Percentiles rank a stretch among this genome's conserved stretches.
phyloP scores from a whole-genome alignment of 306 rosid genomes.

The Trichosanthes cucumerina region DNA sequence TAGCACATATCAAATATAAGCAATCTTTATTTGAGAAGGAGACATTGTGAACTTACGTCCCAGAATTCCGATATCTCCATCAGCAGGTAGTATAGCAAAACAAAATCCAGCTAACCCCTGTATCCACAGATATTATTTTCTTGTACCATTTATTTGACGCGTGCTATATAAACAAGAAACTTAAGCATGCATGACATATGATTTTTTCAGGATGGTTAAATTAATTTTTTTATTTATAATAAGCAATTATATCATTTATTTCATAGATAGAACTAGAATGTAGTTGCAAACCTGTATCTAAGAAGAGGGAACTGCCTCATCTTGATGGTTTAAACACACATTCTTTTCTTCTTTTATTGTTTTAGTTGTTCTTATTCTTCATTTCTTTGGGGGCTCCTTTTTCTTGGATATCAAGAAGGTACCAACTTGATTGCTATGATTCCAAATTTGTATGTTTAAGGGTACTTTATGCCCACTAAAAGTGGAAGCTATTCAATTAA shows the following conservation, averaged over 20 bases:
- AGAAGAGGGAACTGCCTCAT: not conserved
- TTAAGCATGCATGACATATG: not conserved
- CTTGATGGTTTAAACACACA: not conserved
- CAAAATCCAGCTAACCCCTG: conserved; percentile 76
- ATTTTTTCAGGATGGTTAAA: not conserved
- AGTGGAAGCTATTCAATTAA: not conserved
- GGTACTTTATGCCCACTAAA: not conserved
- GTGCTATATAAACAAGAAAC: not conserved
- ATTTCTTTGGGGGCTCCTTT: not conserved
- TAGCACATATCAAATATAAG: not conserved
- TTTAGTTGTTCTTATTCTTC: not conserved
- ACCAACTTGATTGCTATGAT: not conserved
- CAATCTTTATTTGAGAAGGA: not conserved
- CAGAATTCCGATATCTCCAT: conserved; percentile 62
- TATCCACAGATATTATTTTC: not conserved
- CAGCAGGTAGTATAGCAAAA: conserved; percentile 66
- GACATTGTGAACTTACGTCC: conserved; percentile 63
- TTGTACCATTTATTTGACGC: not conserved
- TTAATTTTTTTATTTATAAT: not conserved
- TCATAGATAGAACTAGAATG: not conserved
- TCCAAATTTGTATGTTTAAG: not conserved
- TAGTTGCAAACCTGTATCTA: not conserved
- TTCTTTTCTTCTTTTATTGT: not conserved
- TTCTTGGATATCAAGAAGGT: not conserved
- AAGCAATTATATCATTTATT: not conserved